Evolutionary conservation across 805 yeast species (phyloP), one percentile per base, ranked within the genome.

Genomic region (Myxozyma neotropica): DNA sequence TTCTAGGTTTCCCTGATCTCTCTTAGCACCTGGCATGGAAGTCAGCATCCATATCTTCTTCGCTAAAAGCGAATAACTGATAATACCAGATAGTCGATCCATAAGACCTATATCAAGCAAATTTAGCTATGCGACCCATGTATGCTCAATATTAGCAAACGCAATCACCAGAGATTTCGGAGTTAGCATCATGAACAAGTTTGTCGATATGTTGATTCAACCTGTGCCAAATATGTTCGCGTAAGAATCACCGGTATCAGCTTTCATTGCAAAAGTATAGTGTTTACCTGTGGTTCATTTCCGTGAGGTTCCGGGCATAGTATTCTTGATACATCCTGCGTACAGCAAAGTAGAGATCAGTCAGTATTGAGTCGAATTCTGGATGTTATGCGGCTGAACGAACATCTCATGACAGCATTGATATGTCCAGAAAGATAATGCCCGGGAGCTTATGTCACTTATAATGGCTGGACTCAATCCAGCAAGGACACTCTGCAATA

Each of bases 381-480:
- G n/a, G n/a, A n/a, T n/a, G n/a, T n/a, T n/a, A n/a, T n/a, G n/a
- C n/a, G n/a, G n/a, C n/a, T n/a, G n/a, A 21, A 8, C 40, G 17
- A 23, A 54, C 63, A 58, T 50, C 40, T 58, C 63, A 15, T 53
- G 58, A 2, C 58, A 49, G 48, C 54, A 52, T 26, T 58, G 63
- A 27, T 58, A 58, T 4, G 47, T 54, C 63, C 63, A 58, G 33
- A 58, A 58, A 8, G 58, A 50, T 3, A 58, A 47, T 4, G 63
- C 63, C 3, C 58, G 45, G 1, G 49, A 26, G 19, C 42, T n/a
- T 15, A 58, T 54, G 12, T 58, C 63, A 36, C 53, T 54, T 12
- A 58, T 58, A 6, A 51, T 43, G 6, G 63, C 55, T 1, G 63
- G 63, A 24, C 56, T 55, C 26, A 58, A 24, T 7, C 63, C 63